A percentile compares a stretch with the other conserved stretches of the same genome.
phyloP scores from a whole-genome alignment of 805 yeast species.

The Huiozyma sinensis region DNA sequence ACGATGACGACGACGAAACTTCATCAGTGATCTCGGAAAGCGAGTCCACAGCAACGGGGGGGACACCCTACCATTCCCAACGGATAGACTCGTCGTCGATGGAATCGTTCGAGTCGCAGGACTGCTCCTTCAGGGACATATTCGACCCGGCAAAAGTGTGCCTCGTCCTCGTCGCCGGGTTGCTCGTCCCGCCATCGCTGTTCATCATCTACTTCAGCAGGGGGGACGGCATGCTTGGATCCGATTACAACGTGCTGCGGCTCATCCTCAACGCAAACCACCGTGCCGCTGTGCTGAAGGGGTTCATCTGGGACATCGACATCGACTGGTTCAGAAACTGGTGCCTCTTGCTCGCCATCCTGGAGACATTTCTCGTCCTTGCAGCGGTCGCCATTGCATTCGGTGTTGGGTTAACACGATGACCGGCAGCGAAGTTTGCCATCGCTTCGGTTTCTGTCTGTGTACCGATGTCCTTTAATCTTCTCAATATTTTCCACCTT shows the following conservation, averaged over 20 bases:
- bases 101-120: slow-evolving; percentile 9
- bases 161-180: slow-evolving; percentile 8
- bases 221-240: slow-evolving; percentile 1
- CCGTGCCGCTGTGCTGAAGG: slow-evolving; percentile 14
- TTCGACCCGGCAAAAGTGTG: slow-evolving; percentile 14
- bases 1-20: no score
- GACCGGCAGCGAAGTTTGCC: background rate
- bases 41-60: slow-evolving; percentile 2
- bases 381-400: slow-evolving; percentile 38
- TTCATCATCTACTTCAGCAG: slow-evolving; percentile 17
- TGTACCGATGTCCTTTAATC: no score
- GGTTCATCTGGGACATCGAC: slow-evolving; percentile 23
- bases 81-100: slow-evolving; percentile 14
- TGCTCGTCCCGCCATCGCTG: slow-evolving; percentile 20
- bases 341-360: slow-evolving; percentile 27
- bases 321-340: slow-evolving; percentile 18
- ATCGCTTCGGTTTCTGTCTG: no score
- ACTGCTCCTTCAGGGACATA: slow-evolving; percentile 6
- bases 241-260: slow-evolving; percentile 14
- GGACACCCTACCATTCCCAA: slow-evolving; percentile 3
- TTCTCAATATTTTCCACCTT: no score
- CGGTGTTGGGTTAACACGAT: slow-evolving; percentile 29
- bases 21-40: background rate
- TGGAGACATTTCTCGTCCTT: slow-evolving; percentile 20
- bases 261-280: slow-evolving; percentile 15